Conservation (phyloP, 306 rosid genomes). For the Lithocarpus polystachyus region DNA sequence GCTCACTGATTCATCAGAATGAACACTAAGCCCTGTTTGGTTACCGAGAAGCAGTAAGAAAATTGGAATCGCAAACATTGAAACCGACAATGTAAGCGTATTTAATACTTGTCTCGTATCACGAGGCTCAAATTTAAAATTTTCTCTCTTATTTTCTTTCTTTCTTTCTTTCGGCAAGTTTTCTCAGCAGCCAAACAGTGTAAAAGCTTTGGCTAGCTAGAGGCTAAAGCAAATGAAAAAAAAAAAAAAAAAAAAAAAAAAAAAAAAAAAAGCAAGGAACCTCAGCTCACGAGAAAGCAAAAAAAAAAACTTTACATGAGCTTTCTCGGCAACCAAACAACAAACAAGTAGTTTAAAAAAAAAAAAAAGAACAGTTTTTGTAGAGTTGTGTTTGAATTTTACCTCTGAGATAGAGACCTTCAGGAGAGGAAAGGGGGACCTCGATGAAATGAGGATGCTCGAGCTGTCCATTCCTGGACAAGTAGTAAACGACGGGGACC, state of each 20-base stretch:
- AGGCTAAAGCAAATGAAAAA: background rate
- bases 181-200: background rate
- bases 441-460: constrained; percentile 99
- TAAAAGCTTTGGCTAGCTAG: background rate
- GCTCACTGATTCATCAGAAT: background rate
- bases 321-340: background rate
- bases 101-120: background rate
- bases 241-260: background rate
- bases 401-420: constrained; percentile 90
- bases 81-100: background rate
- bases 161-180: background rate
- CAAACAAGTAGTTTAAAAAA: background rate
- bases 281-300: no score
- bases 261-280: background rate
- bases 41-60: background rate
- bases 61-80: background rate
- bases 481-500: constrained; percentile 85
- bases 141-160: background rate
- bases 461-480: constrained; percentile 83
- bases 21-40: background rate
- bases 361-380: background rate
- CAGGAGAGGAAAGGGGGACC: constrained; percentile 80
- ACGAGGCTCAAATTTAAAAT: background rate
- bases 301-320: no score
- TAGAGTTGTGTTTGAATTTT: background rate